Base-by-base conservation (phyloP, 2,329 filamentous ascomycete species). In the Juglanconis sp. region DNA sequence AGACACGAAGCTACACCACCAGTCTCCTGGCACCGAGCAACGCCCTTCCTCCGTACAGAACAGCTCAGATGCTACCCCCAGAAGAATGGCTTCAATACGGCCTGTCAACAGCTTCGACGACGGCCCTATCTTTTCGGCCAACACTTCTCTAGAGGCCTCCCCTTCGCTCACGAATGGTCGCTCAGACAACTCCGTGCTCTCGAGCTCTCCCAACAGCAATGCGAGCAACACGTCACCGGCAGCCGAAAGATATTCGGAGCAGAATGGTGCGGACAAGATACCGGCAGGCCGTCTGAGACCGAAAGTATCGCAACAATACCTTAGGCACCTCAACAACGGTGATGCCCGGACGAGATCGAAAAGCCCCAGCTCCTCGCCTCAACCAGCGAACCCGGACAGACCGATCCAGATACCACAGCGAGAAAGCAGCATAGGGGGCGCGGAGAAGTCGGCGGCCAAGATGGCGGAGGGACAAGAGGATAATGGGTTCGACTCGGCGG, bases 401-500 rank as follows among this genome's bases (percentile, higher is more conserved):
- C 61, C 66, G 38, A 54, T 68, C 35, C 70, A 72, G 5, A 66
- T 71, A 17, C 67, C 68, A 13, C 65, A 63, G 36, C 63, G 69
- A 47, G 70, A 67, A 9, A 65, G 58, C 54, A 67, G 65, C 42
- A 48, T 64, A 5, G 62, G 62, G 13, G 57, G 57, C 5, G 47
- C 61, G 5, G 59, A 55, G 53, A 54, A 53, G 30, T 53, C 52
- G 15, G 52, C 44, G 59, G 59, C 53, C 46, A 59, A 57, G 62
- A 53, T 42, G 48, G 52, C 50, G n/a, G 65, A 67, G n/a, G 51
- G 46, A 36, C 58, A 57, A 31, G 61, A 60, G 7, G 61, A 61
- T 6, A 57, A 60, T 63, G 71, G 59, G 57, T 77, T 86, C 84
- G 87, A 88, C 68, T 85, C 86, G 35, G 87, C 87, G 3, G 82